A percentile compares a stretch with the other conserved stretches of the same genome.
Conservation (phyloP, 805 yeast genomes). For the Pichia nanzhaoensis region DNA sequence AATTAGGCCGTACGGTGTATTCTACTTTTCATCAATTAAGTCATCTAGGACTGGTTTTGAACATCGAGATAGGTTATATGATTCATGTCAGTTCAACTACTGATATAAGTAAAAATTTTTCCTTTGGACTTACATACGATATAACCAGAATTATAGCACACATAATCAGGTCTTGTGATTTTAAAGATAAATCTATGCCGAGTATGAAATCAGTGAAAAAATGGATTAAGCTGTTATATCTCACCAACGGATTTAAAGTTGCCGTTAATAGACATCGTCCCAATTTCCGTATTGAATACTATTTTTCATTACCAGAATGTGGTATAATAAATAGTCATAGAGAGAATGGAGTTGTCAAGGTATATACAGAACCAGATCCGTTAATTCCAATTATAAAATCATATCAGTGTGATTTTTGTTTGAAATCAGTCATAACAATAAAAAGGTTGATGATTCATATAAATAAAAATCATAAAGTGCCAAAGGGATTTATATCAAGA, state of each 20-base stretch:
- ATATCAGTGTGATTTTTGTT: constrained; percentile 13
- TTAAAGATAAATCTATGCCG: neutral
- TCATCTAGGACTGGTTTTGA: constrained; percentile 12
- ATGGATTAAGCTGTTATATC: constrained; percentile 7
- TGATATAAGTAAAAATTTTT: constrained; percentile 1
- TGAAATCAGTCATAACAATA: neutral
- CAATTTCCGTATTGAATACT: constrained; percentile 1
- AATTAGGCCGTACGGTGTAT: constrained; percentile 8
- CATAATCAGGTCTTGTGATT: constrained; percentile 6
- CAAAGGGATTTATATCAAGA: neutral
- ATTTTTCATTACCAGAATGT: neutral
- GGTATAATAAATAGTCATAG: neutral
- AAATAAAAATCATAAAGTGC: neutral
- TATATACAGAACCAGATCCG: constrained; percentile 11
- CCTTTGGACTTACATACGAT: constrained; percentile 3
- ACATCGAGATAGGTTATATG: constrained; percentile 11
- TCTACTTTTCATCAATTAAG: neutral
- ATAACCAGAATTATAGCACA: constrained; percentile 1
- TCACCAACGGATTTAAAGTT: constrained; percentile 2
- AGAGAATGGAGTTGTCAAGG: neutral
- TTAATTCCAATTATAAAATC: constrained; percentile 2
- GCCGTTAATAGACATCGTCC: neutral
- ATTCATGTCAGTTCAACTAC: constrained; percentile 9
- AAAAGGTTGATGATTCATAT: constrained; percentile 2
- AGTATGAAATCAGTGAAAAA: neutral